Base-by-base conservation (phyloP, 2,329 filamentous ascomycete genomes). In the Diaporthe vaccinii region DNA sequence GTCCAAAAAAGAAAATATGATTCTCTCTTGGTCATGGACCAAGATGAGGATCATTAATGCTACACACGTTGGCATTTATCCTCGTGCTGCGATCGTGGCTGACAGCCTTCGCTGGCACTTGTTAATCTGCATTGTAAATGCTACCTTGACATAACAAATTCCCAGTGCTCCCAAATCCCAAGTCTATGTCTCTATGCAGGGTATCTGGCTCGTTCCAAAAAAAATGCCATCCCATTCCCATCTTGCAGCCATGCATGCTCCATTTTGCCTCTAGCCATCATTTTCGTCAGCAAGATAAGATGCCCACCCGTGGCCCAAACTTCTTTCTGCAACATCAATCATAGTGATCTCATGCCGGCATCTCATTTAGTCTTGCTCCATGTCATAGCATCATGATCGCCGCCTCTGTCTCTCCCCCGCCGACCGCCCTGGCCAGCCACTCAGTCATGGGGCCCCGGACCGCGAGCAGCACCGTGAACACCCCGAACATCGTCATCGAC, bases 401-500 rank as follows among this genome's bases (percentile, higher is more conserved):
- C 12, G 62, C 46, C 46, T 17, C 31, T 25, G 34, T 6, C 25
- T 39, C 34, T 61, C 25, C 36, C 7, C 59, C 67, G 34, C 51
- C 71, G 14, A 85, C 82, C 57, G 86, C 75, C 22, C 59, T 72
- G 14, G 84, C 76, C 17, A 90, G 78, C 68, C 83, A 83, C 0
- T 77, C 77, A 12, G 83, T 84, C 76, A 89, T 85, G 12, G 87
- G 87, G 5, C 85, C 84, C 1, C 89, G 81, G 1, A 87, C 87
- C 0, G 88, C 87, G 57, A 91, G 86, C 3, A 88, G 85, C 0
- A 91, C 89, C 0, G 88, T 90, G 82, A 88, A 86, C 53, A 89
- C 84, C 0, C 90, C 89, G 78, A 91, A 89, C 7, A 89, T 82
- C 9, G 89, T 90, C 90, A 91, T 91, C 1, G 89, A 85, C 22